Evolutionary conservation across 768 basidiomycete species (phyloP).

Genomic region (Austroboletus eburneus): DNA sequence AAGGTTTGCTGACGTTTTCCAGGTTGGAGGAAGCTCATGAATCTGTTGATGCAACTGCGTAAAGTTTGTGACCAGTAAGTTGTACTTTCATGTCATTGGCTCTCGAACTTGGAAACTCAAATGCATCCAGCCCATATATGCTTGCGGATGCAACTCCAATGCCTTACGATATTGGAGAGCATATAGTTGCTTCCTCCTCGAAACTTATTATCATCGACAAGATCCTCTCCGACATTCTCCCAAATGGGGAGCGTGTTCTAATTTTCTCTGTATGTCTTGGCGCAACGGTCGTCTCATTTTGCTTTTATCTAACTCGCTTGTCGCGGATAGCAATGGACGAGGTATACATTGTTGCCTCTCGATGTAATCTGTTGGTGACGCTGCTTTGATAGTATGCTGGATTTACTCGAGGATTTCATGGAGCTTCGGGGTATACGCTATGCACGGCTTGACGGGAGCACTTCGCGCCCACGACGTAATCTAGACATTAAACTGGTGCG

Average conservation of each 20-base stretch:
- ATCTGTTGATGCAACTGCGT: slow-evolving; percentile 67
- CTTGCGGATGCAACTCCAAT: slow-evolving; percentile 46
- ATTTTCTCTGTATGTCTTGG: slow-evolving; percentile 56
- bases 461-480: slow-evolving; percentile 48
- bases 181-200: slow-evolving; percentile 51
- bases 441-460: slow-evolving; percentile 57
- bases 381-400: slow-evolving; percentile 50
- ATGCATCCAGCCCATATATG: slow-evolving; percentile 44
- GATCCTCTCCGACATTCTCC: slow-evolving; percentile 49
- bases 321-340: slow-evolving; percentile 52
- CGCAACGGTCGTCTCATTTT: background rate
- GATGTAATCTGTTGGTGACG: background rate
- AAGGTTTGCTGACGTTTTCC: background rate
- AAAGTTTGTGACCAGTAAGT: slow-evolving; percentile 67
- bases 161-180: slow-evolving; percentile 50
- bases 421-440: slow-evolving; percentile 53
- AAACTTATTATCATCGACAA: slow-evolving; percentile 59
- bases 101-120: slow-evolving; percentile 2
- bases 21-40: slow-evolving; percentile 59
- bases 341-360: slow-evolving; percentile 24
- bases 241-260: slow-evolving; percentile 58
- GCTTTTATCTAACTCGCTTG: slow-evolving; percentile 6
- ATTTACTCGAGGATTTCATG: slow-evolving; percentile 66
- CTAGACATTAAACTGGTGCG: slow-evolving; percentile 55
- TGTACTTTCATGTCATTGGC: background rate